Base-by-base conservation (phyloP, 352 stramenopile genomes). In the Phytophthora vignae region DNA sequence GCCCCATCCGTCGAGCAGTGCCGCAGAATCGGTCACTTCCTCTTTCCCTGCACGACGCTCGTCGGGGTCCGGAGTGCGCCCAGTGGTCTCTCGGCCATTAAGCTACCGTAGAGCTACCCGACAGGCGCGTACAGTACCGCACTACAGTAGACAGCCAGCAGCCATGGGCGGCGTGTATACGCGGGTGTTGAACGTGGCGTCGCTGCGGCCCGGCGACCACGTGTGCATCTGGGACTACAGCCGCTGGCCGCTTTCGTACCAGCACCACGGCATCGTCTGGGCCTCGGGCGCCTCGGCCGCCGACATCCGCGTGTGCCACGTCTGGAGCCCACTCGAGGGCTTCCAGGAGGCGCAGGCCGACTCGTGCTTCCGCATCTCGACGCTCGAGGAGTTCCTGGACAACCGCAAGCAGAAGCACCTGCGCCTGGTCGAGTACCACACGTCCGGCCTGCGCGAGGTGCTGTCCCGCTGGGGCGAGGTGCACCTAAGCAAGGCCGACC, bases 191-290 rank as follows among this genome's bases (percentile, higher is more conserved):
- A 88, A 90, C 67, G 72, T 94, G 61, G 67, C 80, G 57, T 94
- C 87, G 21, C 76, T 96, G 60, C 88, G 90, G 21, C 88, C 90
- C 0, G 90, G 86, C 17, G 89, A 96, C 75, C 89, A 96, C 77
- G 87, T 96, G 61, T 84, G 77, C 50, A 93, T 96, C 74, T 96
- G 90, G 90, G 90, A 96, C 78, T 82, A 82, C 60, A 94, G 86
- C 63, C 90, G 90, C 55, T 96, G 90, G 90, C 90, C 90, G 17
- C 81, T 96, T 55, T 83, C 83, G 40, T 96, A 96, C 78, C 87
- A 95, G 67, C 90, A 96, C 69, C 90, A 96, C 71, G 90, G 90
- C 46, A 93, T 96, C 61, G 82, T 96, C 15, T 95, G 86, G 88
- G 82, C 83, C 5, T 92, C 87, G n/a, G 90, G 90, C 40, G 81